phyloP scores from a whole-genome alignment of 2,329 filamentous ascomycete species.

The Capronia americana region DNA sequence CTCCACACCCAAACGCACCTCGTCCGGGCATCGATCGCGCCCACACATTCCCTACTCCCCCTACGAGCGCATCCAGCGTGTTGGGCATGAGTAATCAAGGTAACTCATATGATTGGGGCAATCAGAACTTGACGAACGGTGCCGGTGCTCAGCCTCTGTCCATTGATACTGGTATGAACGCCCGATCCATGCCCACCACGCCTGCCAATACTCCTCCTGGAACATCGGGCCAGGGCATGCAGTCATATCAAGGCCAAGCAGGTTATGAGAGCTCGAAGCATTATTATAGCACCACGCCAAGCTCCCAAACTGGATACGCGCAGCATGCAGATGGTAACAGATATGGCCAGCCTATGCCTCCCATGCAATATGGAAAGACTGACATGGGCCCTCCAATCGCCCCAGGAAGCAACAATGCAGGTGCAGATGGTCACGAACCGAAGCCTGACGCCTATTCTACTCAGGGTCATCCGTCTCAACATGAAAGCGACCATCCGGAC shows the following conservation, averaged over 20 bases:
- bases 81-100: conserved; percentile 77
- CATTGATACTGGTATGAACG: conserved; percentile 79
- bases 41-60: conserved; percentile 92
- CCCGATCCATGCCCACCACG: conserved; percentile 87
- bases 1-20: conserved; percentile 61
- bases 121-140: conserved; percentile 66
- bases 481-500: conserved; percentile 73
- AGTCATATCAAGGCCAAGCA: conserved; percentile 73
- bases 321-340: conserved; percentile 73
- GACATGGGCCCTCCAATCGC: conserved; percentile 85
- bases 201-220: conserved; percentile 89
- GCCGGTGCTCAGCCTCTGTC: conserved; percentile 73
- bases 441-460: conserved; percentile 71
- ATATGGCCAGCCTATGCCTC: conserved; percentile 62
- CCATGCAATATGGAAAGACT: conserved; percentile 74
- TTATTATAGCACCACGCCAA: conserved; percentile 75
- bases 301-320: conserved; percentile 71
- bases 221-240: conserved; percentile 76
- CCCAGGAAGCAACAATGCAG: conserved; percentile 64
- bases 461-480: conserved; percentile 60
- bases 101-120: conserved; percentile 78
- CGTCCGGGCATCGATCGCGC: conserved; percentile 82
- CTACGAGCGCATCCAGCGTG: conserved; percentile 88
- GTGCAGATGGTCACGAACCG: conserved; percentile 67
- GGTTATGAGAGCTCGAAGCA: conserved; percentile 76